These are phyloP conservation scores for Mucor racemosus DNA, from an alignment of 371 early-diverging fungal species.

Conservation along the genomic window DNA sequence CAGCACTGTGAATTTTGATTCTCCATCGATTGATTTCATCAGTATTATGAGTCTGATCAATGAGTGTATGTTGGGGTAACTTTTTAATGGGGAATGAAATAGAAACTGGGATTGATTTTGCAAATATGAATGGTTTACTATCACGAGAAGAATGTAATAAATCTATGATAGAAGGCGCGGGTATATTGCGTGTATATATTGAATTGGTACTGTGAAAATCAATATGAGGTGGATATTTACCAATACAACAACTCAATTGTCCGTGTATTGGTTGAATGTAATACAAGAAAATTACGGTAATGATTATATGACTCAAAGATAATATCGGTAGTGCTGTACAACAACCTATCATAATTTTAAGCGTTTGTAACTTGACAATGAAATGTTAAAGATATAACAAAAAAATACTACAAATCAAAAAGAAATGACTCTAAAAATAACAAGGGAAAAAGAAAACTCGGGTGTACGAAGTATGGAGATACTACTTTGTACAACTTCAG, in stretches of 20 bases:
- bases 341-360: not conserved
- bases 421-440: not conserved
- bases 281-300: not conserved
- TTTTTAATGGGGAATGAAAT: conserved; percentile 10
- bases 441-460: not conserved
- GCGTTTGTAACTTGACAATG: not conserved
- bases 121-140: conserved; percentile 25
- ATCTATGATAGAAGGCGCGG: not conserved
- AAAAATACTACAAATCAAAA: not conserved
- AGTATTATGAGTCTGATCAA: not conserved
- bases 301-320: not conserved
- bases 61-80: not conserved
- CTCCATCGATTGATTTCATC: conserved; percentile 34
- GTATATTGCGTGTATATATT: not conserved
- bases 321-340: not conserved
- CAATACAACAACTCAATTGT: not conserved
- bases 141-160: not conserved
- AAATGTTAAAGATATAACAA: not conserved
- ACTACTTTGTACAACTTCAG: not conserved
- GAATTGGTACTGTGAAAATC: not conserved
- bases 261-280: not conserved
- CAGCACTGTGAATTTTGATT: conserved; percentile 40
- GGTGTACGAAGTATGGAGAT: not conserved
- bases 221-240: not conserved
- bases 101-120: conserved; percentile 23